A percentile compares a stretch with the other conserved stretches of the same genome.
phyloP scores from a whole-genome alignment of 2,329 filamentous ascomycete genomes.

The Zalaria sp. region DNA sequence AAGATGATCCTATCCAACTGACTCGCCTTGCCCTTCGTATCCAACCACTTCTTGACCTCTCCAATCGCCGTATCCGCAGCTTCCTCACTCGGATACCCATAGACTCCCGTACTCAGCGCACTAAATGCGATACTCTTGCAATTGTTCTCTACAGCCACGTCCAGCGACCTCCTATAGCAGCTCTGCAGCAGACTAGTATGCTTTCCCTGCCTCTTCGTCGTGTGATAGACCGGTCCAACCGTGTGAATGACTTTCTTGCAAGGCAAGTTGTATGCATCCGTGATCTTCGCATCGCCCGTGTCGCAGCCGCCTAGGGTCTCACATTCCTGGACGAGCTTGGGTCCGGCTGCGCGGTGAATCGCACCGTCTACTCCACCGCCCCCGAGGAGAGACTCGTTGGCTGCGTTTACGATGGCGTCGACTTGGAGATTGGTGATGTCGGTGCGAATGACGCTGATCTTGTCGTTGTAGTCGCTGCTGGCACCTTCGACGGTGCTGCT shows the following conservation, averaged over 20 bases:
- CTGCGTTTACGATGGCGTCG: slow-evolving; percentile 86
- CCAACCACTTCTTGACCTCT: slow-evolving; percentile 42
- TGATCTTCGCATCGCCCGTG: slow-evolving; percentile 75
- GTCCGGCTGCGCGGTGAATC: slow-evolving; percentile 74
- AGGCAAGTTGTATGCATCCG: slow-evolving; percentile 60
- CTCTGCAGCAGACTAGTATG: slow-evolving; percentile 32
- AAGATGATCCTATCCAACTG: slow-evolving; percentile 66
- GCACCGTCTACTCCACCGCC: slow-evolving; percentile 71
- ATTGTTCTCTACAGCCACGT: slow-evolving; percentile 53
- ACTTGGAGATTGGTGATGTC: slow-evolving; percentile 72
- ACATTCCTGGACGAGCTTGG: slow-evolving; percentile 55
- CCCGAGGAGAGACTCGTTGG: slow-evolving; percentile 63
- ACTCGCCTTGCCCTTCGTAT: slow-evolving; percentile 16
- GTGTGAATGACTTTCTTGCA: slow-evolving; percentile 74
- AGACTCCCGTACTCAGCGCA: slow-evolving; percentile 76
- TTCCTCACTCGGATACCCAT: slow-evolving; percentile 64
- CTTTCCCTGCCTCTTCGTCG: slow-evolving; percentile 21
- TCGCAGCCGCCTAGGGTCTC: slow-evolving; percentile 54
- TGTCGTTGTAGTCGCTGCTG: slow-evolving; percentile 46
- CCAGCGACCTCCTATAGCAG: slow-evolving; percentile 60
- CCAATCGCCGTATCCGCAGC: slow-evolving; percentile 61
- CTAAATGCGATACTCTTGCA: slow-evolving; percentile 68
- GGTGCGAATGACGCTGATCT: slow-evolving; percentile 53
- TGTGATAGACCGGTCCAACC: slow-evolving; percentile 67
- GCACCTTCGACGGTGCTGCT: slow-evolving; percentile 24